Conservation (phyloP, 129 eudicot species). For the Scalesia atractyloides region DNA sequence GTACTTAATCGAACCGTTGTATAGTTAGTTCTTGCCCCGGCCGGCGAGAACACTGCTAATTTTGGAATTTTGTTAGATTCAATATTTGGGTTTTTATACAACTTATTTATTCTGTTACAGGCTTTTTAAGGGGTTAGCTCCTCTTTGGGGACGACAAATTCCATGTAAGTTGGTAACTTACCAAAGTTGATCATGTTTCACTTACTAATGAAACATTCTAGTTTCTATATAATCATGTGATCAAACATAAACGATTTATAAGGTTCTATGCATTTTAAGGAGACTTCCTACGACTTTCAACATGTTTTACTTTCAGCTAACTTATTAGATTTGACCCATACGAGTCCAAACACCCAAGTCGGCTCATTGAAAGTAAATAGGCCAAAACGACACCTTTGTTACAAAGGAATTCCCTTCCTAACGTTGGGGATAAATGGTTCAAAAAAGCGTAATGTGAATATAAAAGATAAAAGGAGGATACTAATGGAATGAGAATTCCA, state of each 20-base stretch:
- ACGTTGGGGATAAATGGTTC: too few species aligned
- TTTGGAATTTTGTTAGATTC: neutral
- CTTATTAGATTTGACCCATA: neutral
- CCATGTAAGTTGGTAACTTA: conserved; percentile 61
- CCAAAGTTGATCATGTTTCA: neutral
- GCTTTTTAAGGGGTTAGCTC: conserved; percentile 71
- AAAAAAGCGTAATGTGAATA: too few species aligned
- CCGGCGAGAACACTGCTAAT: too few species aligned
- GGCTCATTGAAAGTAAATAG: neutral
- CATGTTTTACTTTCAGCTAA: neutral
- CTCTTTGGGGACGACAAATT: conserved; percentile 90
- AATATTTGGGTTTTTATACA: neutral
- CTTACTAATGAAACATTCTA: too few species aligned
- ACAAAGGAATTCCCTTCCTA: too few species aligned
- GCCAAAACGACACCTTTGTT: too few species aligned
- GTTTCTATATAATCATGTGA: neutral
- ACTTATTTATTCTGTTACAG: conserved; percentile 34
- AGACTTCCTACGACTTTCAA: too few species aligned
- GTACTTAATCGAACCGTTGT: too few species aligned
- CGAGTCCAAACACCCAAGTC: neutral
- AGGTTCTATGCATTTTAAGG: too few species aligned
- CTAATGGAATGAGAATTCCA: too few species aligned
- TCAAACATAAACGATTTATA: neutral
- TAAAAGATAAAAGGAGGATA: too few species aligned
- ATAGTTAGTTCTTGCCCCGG: too few species aligned